These are phyloP conservation scores for Cladosporium cucumerinum DNA, from an alignment of 2,329 filamentous ascomycete genomes.

Conservation along the genomic window DNA sequence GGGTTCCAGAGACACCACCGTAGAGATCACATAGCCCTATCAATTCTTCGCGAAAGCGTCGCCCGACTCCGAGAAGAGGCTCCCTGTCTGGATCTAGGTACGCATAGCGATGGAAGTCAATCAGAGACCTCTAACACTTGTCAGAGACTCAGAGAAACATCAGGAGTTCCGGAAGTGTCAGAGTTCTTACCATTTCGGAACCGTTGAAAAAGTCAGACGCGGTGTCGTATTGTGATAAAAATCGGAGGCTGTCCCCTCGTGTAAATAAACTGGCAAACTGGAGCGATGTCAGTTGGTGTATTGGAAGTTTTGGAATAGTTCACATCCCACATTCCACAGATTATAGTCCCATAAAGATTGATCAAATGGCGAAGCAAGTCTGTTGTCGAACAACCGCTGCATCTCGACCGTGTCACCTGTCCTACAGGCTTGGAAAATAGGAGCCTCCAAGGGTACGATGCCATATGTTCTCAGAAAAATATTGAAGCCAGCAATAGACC, in stretches of 20 bases:
- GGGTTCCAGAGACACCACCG: background rate
- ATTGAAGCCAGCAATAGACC: background rate
- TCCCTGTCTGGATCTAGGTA: background rate
- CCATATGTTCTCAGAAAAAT: background rate
- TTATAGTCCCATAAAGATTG: fast-evolving
- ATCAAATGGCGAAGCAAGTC: background rate
- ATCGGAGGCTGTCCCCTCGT: background rate
- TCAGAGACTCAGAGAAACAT: background rate
- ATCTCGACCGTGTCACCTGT: background rate
- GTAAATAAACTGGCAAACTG: background rate
- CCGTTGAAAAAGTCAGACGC: background rate
- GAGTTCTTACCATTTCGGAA: background rate
- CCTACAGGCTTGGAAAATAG: background rate
- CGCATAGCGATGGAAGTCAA: background rate
- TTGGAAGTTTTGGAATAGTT: too few species aligned
- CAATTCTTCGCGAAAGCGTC: background rate
- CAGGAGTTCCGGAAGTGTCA: background rate
- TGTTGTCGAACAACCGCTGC: background rate
- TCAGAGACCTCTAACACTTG: background rate
- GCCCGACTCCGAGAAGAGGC: background rate
- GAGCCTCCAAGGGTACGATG: background rate
- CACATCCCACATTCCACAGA: background rate
- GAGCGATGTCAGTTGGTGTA: background rate
- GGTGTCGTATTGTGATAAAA: background rate
- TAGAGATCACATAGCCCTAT: background rate